These are phyloP conservation scores for Suillus brevipes DNA, from an alignment of 768 basidiomycete species.

Conservation along the genomic window DNA sequence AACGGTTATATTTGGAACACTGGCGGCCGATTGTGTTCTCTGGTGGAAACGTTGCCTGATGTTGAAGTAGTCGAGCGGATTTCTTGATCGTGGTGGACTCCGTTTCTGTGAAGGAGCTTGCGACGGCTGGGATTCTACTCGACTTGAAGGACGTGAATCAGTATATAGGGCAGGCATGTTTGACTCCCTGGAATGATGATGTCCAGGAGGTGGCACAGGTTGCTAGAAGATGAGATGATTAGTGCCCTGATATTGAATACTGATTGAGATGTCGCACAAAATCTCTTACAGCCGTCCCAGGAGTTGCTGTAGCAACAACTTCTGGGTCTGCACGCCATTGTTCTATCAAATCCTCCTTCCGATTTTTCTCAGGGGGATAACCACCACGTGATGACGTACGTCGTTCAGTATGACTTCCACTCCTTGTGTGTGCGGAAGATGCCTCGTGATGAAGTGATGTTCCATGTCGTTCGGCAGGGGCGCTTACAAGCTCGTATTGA, in stretches of 20 bases:
- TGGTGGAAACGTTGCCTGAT: slow-evolving; percentile 27
- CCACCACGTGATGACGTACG: slow-evolving; percentile 20
- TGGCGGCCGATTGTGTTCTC: slow-evolving; percentile 33
- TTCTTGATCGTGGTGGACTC: slow-evolving; percentile 16
- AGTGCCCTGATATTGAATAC: slow-evolving; percentile 13
- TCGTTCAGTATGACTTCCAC: slow-evolving; percentile 26
- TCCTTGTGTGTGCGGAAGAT: slow-evolving; percentile 20
- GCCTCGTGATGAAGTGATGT: slow-evolving; percentile 29
- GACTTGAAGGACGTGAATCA: slow-evolving; percentile 17
- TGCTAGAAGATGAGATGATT: slow-evolving; percentile 2
- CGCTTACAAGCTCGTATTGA: slow-evolving; percentile 30
- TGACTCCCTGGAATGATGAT: slow-evolving; percentile 35
- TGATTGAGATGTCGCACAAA: slow-evolving; percentile 5
- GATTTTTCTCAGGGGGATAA: slow-evolving; percentile 21
- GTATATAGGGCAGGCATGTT: slow-evolving; percentile 27
- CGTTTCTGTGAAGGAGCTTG: slow-evolving; percentile 7
- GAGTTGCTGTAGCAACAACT: slow-evolving; percentile 15
- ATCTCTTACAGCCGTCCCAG: slow-evolving; percentile 24
- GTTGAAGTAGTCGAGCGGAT: slow-evolving; percentile 26
- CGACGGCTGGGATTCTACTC: slow-evolving; percentile 13
- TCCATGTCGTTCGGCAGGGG: slow-evolving; percentile 21
- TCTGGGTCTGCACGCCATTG: slow-evolving; percentile 34
- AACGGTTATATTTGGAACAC: slow-evolving; percentile 44
- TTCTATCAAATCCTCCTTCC: slow-evolving; percentile 28
- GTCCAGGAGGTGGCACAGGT: slow-evolving; percentile 8